Evolutionary conservation across 345 rosid species (phyloP), one percentile per base, ranked within the genome.

Genomic region (Hibiscus syriacus): DNA sequence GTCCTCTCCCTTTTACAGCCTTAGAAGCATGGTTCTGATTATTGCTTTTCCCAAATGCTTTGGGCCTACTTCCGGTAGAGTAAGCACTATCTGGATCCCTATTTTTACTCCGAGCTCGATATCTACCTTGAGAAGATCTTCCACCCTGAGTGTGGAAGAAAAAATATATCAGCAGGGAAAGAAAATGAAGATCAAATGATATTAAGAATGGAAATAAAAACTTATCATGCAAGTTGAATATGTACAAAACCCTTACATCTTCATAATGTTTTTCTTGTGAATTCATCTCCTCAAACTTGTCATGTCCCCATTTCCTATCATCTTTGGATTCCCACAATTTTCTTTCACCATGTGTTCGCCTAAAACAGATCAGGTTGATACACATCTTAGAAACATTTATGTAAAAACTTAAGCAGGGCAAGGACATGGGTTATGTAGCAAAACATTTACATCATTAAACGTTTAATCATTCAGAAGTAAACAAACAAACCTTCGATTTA

Each of bases 251-350:
- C 13, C 55, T 69, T 63, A 90, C 86, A 86, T 83, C 94, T 14
- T 85, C 83, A 68, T 79, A 62, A 62, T 77, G 90, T 53, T 84
- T 85, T 68, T 87, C 86, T 43, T 80, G 94, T 39, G 72, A 69
- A 46, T 80, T 83, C 83, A 93, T 64, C 87, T 90, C 94, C 76
- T 87, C 97, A 76, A 81, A 93, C 78, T 90, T 93, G 81, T 93
- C 98, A 72, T 93, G 98, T 52, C 98, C 98, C 98, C 97, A 93
- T 74, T 86, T 93, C 77, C 85, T 81, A 48, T 86, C 85, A 78
- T 93, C 98, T 80, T 77, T 89, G 73, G 97, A 90, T 69, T 89
- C 96, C 98, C 97, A 93, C 74, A 90, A 79, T 77, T 79, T 88
- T 77, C 86, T 84, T 57, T 86, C 90, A 74, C 84, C 96, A 68